Percentiles rank a stretch among this genome's conserved stretches.
These are phyloP conservation scores for Ophiostoma triangulosporum DNA, from an alignment of 2,329 filamentous ascomycete species.

Conservation along the genomic window DNA sequence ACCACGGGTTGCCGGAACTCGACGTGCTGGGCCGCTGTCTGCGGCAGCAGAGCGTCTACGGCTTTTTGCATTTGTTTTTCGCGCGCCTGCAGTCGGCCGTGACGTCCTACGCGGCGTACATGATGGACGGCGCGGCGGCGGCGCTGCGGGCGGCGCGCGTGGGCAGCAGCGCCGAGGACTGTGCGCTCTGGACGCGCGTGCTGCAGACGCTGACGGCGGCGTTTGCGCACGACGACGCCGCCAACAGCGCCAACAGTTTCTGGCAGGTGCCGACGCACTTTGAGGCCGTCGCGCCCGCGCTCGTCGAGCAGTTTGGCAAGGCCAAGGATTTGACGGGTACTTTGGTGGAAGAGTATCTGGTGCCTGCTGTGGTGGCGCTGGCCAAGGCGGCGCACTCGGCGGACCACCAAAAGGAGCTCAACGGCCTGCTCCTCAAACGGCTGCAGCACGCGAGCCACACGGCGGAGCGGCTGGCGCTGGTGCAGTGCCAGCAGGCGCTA, in stretches of 20 bases:
- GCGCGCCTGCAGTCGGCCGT: conserved; percentile 83
- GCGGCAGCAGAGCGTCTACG: conserved; percentile 65
- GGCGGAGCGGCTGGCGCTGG: conserved; percentile 63
- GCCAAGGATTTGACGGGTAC: conserved; percentile 20
- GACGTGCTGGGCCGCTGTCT: conserved; percentile 44
- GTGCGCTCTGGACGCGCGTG: conserved; percentile 52
- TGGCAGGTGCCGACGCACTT: conserved; percentile 92
- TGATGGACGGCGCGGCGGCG: conserved; percentile 60
- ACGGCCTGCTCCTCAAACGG: conserved; percentile 61
- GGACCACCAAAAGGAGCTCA: conserved; percentile 84
- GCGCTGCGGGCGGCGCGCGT: conserved; percentile 38
- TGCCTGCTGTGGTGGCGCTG: conserved; percentile 67
- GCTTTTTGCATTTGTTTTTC: conserved; percentile 70
- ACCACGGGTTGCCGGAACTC: conserved; percentile 44
- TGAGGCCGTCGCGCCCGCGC: conserved; percentile 50
- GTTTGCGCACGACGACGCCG: conserved; percentile 72
- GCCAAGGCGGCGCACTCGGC: conserved; percentile 69
- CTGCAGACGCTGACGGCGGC: conserved; percentile 59
- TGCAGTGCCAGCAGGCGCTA: conserved; percentile 67
- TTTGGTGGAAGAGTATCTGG: conserved; percentile 37
- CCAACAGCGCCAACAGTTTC: conserved; percentile 33
- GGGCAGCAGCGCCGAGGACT: conserved; percentile 34
- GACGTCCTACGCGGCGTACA: conserved; percentile 77
- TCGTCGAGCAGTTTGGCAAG: conserved; percentile 52
- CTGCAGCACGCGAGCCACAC: conserved; percentile 56